Evolutionary conservation across 306 rosid genomes (phyloP).

Genomic region (Prunus armeniaca): DNA sequence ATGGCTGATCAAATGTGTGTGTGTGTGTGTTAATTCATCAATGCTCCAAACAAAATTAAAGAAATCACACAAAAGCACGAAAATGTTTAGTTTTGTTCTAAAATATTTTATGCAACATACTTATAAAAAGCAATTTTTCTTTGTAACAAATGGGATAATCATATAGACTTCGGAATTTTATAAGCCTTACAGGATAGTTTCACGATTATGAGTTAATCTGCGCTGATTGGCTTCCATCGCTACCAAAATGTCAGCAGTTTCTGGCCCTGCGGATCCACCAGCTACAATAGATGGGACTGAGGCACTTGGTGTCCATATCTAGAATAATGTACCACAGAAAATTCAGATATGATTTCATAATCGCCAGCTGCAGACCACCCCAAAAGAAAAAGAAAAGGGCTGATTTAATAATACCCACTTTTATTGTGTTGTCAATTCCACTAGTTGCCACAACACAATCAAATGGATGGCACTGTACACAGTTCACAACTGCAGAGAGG

Average conservation of each 20-base stretch:
- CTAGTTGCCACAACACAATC: conserved; percentile 96
- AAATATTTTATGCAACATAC: background rate
- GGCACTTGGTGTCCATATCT: conserved; percentile 92
- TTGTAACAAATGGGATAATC: background rate
- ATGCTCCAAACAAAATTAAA: background rate
- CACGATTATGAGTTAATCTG: conserved; percentile 62
- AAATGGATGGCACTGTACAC: conserved; percentile 85
- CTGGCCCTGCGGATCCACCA: conserved; percentile 75
- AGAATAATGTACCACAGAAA: conserved; percentile 27
- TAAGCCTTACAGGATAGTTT: conserved; percentile 70
- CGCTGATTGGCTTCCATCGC: conserved; percentile 78
- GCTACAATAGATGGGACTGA: conserved; percentile 73
- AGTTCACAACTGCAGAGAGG: conserved; percentile 73
- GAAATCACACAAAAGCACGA: background rate
- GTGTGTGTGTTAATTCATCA: background rate
- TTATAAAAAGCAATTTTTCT: background rate
- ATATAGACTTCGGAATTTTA: conserved; percentile 9
- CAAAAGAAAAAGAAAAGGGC: background rate
- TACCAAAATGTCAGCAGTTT: conserved; percentile 55
- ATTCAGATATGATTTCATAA: conserved; percentile 28
- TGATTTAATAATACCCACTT: conserved; percentile 50
- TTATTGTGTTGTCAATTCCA: conserved; percentile 92
- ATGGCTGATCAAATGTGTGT: background rate
- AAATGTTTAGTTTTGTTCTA: background rate
- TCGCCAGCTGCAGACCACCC: conserved; percentile 2